phyloP scores from a whole-genome alignment of 2,329 filamentous ascomycete genomes.

The Hypoxylon sp. region DNA sequence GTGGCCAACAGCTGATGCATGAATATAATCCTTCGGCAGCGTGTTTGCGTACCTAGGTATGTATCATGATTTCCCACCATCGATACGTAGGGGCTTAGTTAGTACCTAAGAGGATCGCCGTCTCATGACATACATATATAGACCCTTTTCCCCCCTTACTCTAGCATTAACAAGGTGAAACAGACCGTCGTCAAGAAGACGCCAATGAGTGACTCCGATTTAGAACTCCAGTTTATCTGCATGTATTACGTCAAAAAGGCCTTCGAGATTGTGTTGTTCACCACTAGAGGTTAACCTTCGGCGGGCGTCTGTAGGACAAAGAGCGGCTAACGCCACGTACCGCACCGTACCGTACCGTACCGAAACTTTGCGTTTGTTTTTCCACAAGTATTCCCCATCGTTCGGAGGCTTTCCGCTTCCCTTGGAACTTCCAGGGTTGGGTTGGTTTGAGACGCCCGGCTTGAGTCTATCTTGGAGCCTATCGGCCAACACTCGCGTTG shows the following conservation, averaged over 20 bases:
- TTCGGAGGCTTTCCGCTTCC: slow-evolving; percentile 14
- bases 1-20: slow-evolving; percentile 3
- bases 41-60: slow-evolving; percentile 11
- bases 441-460: slow-evolving; percentile 8
- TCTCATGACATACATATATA: slow-evolving; percentile 7
- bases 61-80: slow-evolving; percentile 6
- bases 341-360: slow-evolving; percentile 46
- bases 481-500: slow-evolving; percentile 20
- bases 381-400: slow-evolving; percentile 25
- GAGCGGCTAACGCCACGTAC: slow-evolving; percentile 48
- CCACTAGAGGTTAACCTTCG: slow-evolving; percentile 30
- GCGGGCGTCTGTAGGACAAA: slow-evolving; percentile 31
- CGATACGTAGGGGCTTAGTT: background rate
- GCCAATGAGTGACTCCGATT: slow-evolving; percentile 15
- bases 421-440: slow-evolving; percentile 10
- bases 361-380: slow-evolving; percentile 37
- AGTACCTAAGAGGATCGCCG: slow-evolving; percentile 6
- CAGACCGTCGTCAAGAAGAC: slow-evolving; percentile 3
- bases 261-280: slow-evolving; percentile 17
- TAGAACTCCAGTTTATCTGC: slow-evolving; percentile 17
- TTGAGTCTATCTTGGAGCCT: slow-evolving; percentile 7
- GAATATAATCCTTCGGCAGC: slow-evolving; percentile 11
- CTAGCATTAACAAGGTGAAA: slow-evolving; percentile 19
- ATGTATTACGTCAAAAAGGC: slow-evolving; percentile 2
- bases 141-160: slow-evolving; percentile 2